A percentile compares a stretch with the other conserved stretches of the same genome.
Conservation (phyloP, 805 yeast genomes). For the Saccharomycopsis schoenii region DNA sequence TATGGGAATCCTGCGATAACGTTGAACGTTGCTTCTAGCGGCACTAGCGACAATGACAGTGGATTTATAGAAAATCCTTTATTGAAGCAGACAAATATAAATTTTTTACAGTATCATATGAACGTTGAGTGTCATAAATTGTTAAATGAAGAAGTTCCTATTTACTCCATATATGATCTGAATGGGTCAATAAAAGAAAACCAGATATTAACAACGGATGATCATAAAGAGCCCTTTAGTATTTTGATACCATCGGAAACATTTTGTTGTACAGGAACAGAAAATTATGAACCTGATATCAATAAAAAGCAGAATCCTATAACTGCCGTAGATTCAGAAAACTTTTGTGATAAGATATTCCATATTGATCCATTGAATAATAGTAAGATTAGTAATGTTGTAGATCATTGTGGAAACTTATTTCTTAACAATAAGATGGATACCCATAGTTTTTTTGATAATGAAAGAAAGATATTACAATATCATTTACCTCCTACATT, state of each 20-base stretch:
- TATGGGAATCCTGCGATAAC: conserved; percentile 1
- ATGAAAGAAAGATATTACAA: background rate
- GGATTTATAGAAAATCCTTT: conserved; percentile 1
- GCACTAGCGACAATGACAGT: background rate
- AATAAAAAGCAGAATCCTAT: background rate
- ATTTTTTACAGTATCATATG: conserved; percentile 8
- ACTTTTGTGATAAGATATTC: background rate
- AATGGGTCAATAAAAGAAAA: background rate
- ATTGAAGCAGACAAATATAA: background rate
- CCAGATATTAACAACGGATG: background rate
- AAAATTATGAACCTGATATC: background rate
- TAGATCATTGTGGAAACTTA: conserved; percentile 1
- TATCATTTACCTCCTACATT: conserved; percentile 10
- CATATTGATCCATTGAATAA: conserved; percentile 8
- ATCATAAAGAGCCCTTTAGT: background rate
- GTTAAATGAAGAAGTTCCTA: background rate
- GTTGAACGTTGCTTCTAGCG: background rate
- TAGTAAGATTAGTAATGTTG: background rate
- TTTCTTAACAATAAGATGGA: background rate
- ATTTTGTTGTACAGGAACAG: conserved; percentile 2
- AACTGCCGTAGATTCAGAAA: background rate
- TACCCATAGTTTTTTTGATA: background rate
- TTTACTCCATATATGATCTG: background rate
- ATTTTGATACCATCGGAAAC: conserved; percentile 12
- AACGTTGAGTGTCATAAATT: conserved; percentile 11